phyloP scores from a whole-genome alignment of 768 basidiomycete species.

The Naganishia kalamii region DNA sequence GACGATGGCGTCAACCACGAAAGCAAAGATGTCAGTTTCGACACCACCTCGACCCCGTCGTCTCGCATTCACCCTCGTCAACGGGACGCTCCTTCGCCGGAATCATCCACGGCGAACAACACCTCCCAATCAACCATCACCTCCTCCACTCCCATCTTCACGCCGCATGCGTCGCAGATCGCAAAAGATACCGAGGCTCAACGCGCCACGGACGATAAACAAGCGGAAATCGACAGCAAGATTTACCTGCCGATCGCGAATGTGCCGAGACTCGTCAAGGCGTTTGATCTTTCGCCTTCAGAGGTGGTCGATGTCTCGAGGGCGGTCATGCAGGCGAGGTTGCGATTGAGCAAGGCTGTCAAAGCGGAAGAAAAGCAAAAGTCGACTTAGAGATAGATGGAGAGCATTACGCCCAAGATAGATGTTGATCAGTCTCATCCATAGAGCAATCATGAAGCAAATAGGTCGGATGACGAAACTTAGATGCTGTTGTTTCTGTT shows the following conservation, averaged over 20 bases:
- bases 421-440: background rate
- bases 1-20: constrained; percentile 13
- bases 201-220: background rate
- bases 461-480: too few species aligned
- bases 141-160: constrained; percentile 7
- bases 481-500: too few species aligned
- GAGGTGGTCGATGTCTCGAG: constrained; percentile 46
- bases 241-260: constrained; percentile 32
- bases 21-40: constrained; percentile 15
- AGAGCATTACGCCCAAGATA: background rate
- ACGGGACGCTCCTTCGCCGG: background rate
- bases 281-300: constrained; percentile 34
- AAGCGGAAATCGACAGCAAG: constrained; percentile 14
- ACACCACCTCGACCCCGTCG: constrained; percentile 24
- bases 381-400: background rate
- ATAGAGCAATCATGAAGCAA: background rate
- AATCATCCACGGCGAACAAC: constrained; percentile 30
- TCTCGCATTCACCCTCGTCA: constrained; percentile 19
- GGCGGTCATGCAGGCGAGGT: constrained; percentile 45
- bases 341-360: constrained; percentile 30
- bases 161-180: background rate
- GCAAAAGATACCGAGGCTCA: background rate
- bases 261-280: constrained; percentile 32
- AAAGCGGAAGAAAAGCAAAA: constrained; percentile 22
- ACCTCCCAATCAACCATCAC: constrained; percentile 31